Evolutionary conservation across 2,329 filamentous ascomycete genomes (phyloP).

Genomic region (Epichloe typhina): DNA sequence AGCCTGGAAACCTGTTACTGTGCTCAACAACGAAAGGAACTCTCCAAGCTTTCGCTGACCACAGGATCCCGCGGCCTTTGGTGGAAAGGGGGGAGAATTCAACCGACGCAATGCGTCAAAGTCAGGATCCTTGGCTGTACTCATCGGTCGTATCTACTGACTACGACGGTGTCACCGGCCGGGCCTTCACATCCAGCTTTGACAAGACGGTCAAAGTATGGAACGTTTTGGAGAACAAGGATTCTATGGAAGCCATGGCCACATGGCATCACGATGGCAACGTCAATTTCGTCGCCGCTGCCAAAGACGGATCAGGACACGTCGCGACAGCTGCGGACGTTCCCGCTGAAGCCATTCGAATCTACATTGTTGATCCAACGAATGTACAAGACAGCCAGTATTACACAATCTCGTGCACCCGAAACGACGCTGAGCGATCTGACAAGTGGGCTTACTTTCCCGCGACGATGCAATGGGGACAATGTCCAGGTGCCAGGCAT

Average conservation of each 20-base stretch:
- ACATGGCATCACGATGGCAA: slow-evolving; percentile 45
- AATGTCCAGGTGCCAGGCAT: slow-evolving; percentile 28
- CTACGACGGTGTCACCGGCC: slow-evolving; percentile 30
- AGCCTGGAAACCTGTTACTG: slow-evolving; percentile 46
- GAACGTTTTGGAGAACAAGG: slow-evolving; percentile 26
- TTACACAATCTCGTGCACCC: slow-evolving; percentile 28
- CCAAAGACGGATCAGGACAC: slow-evolving; percentile 31
- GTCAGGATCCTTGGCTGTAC: slow-evolving; percentile 50
- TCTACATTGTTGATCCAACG: slow-evolving; percentile 34
- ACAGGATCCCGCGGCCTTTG: slow-evolving; percentile 41
- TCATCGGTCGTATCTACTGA: slow-evolving; percentile 50
- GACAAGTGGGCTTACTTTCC: slow-evolving; percentile 50
- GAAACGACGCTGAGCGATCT: slow-evolving; percentile 18
- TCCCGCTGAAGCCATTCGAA: slow-evolving; percentile 37
- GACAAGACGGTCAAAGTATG: slow-evolving; percentile 49
- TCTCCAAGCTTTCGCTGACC: slow-evolving; percentile 40
- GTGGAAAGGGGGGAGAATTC: slow-evolving; percentile 42
- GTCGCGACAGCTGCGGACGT: slow-evolving; percentile 50
- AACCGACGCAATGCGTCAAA: slow-evolving; percentile 40
- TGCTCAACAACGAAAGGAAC: slow-evolving; percentile 33
- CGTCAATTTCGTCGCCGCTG: slow-evolving; percentile 49
- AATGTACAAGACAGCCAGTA: slow-evolving; percentile 25
- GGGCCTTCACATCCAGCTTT: slow-evolving; percentile 47
- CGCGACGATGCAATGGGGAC: slow-evolving; percentile 50
- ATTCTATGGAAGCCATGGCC: slow-evolving; percentile 26